Evolutionary conservation across 192 early-diverging fungal genomes (phyloP), one percentile per base, ranked within the genome.

Genomic region (Funneliformis geosporum): DNA sequence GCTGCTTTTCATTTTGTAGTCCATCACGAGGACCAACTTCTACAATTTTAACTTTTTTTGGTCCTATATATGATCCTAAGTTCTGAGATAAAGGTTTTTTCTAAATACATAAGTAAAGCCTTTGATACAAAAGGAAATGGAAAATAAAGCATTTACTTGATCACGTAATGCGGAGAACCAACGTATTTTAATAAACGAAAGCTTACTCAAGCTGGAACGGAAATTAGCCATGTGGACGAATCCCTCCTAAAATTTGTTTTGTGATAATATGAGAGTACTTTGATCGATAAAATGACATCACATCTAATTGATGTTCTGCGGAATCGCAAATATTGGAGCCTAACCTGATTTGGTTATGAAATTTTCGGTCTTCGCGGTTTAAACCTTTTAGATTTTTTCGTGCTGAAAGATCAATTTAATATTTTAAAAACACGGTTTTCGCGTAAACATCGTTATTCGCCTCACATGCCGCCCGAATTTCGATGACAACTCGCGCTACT

Each of bases 1-100:
- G 73, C 7, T 87, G 86, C 82, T 94, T 94, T 85, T 99, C 97
- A 80, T 99, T 99, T 84, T 99, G 97, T 25, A 99, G 88, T 50
- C 97, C 97, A 83, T 99, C 97, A 28, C 97, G 89, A 9, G 97
- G 96, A 0, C 95, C 93, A n/a, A 98, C 96, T 77, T 98, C 96
- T 33, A 97, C 95, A 83, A 98, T 94, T 80, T 95, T 95, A 39
- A 97, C 93, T 79, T 87, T 87, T 66, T 76, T 81, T 6, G 83
- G 25, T 8, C 47, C 47, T 21, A 10, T 43, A 25, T 44, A 16
- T n/a, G 67, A 40, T 4, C 67, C 67, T 40, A 33, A 69, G 23
- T 42, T 38, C 67, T 69, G 5, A 7, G 14, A 18, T 21, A 44
- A 44, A 10, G 16, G 21, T 44, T 44, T 44, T 44, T 44, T 5